A percentile compares a stretch with the other conserved stretches of the same genome.
Evolutionary conservation across 2,329 filamentous ascomycete genomes (phyloP).

Genomic region (Pseudocercospora macadamiae): DNA sequence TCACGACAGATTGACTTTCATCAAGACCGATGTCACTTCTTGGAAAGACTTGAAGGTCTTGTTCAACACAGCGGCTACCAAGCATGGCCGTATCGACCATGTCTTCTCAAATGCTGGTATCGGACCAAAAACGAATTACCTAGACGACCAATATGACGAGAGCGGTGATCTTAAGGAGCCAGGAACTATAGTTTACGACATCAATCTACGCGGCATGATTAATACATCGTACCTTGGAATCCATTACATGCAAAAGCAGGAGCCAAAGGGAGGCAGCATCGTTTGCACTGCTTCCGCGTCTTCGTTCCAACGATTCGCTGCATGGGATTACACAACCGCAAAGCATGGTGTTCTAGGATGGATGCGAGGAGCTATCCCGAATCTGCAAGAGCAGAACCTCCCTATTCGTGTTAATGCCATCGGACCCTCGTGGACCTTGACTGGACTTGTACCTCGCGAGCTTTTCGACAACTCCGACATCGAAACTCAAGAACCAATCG

Average conservation of each 20-base stretch:
- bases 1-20: conserved; percentile 42
- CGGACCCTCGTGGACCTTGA: conserved; percentile 59
- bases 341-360: conserved; percentile 62
- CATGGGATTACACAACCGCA: conserved; percentile 57
- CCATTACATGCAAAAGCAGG: conserved; percentile 53
- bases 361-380: conserved; percentile 50
- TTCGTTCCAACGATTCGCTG: conserved; percentile 54
- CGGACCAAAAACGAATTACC: conserved; percentile 45
- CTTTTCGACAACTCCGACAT: conserved; percentile 46
- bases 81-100: conserved; percentile 49
- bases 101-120: conserved; percentile 62
- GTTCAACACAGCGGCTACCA: conserved; percentile 55
- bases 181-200: conserved; percentile 42
- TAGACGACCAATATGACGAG: conserved; percentile 41
- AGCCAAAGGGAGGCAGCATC: conserved; percentile 49
- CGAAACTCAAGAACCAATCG: conserved; percentile 49
- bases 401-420: conserved; percentile 61
- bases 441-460: conserved; percentile 49
- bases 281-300: conserved; percentile 58
- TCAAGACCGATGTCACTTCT: conserved; percentile 52
- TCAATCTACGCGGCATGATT: conserved; percentile 48
- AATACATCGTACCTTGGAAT: conserved; percentile 46
- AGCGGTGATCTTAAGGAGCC: conserved; percentile 36
- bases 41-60: conserved; percentile 56
- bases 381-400: conserved; percentile 36